These are phyloP conservation scores for Boletus coccyginus DNA, from an alignment of 768 basidiomycete genomes.

Conservation along the genomic window DNA sequence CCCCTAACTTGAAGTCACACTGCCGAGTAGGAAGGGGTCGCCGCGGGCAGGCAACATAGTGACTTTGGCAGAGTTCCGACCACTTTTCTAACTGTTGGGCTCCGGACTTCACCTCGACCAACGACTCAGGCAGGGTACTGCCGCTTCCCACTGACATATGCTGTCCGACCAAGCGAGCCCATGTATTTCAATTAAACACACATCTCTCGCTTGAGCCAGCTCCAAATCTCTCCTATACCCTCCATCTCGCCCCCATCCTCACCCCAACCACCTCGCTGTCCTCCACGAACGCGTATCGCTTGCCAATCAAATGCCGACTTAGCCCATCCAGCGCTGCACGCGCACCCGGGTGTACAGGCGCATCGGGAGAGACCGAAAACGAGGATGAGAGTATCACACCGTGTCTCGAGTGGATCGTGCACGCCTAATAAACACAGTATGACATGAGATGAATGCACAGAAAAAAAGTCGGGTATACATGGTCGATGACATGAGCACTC, in stretches of 20 bases:
- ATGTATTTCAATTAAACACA: neutral
- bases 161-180: neutral
- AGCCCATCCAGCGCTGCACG: slow-evolving; percentile 13
- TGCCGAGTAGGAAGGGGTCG: neutral
- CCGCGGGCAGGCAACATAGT: too few relatives aligned
- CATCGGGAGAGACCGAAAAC: slow-evolving; percentile 3
- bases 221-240: slow-evolving; percentile 25
- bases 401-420: slow-evolving; percentile 58
- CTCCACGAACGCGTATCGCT: slow-evolving; percentile 39
- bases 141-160: neutral
- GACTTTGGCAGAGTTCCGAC: too few relatives aligned
- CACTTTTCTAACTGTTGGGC: too few relatives aligned
- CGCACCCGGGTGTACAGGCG: neutral
- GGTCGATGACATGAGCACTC: neutral
- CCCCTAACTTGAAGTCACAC: neutral
- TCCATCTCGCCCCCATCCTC: neutral
- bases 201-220: slow-evolving; percentile 23
- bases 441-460: neutral
- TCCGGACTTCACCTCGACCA: too few relatives aligned
- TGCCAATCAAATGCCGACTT: slow-evolving; percentile 29
- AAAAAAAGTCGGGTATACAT: too few relatives aligned
- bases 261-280: slow-evolving; percentile 16
- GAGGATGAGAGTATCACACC: slow-evolving; percentile 41
- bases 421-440: slow-evolving; percentile 25
- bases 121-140: too few relatives aligned